Evolutionary conservation across 495 filamentous ascomycete species (phyloP), one percentile per base, ranked within the genome.

Genomic region (Cercophora sp.): DNA sequence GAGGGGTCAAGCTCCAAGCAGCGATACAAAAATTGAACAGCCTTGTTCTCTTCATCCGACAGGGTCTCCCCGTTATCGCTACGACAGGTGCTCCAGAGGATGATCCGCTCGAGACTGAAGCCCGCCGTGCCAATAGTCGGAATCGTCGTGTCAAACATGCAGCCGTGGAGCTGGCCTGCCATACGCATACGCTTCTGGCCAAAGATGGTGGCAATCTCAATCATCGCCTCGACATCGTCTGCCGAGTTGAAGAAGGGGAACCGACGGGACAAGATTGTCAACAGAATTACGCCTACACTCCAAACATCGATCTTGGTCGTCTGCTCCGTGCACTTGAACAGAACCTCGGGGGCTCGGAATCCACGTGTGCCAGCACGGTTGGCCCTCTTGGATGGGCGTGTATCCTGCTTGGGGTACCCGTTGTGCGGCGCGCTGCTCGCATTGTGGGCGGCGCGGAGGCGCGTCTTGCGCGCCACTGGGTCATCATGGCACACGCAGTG

Each of bases 181-280:
- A 77, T 63, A 55, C 85, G 86, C 93, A 98, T 96, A 37, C 82
- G 79, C 57, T 76, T 78, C 13, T 76, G 79, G n/a, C 93, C 93
- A 66, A 96, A 96, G 39, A 97, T 94, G 47, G 89, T 93, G 15
- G 91, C 86, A 56, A 98, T 93, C 66, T 98, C 93, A 50, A 98
- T 89, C 79, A 96, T 86, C 23, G 94, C 93, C 61, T 98, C 93
- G 43, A 98, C 82, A 57, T 98, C 93, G 64, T 98, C 93, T 10
- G 89, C 85, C 31, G 87, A 92, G 71, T 98, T 96, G 78, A 98
- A 98, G 73, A 98, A 98, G 34, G 93, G 93, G 58, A 98, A 98
- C 5, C 93, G 86, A 45, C 83, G 84, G 11, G 88, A 87, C 8
- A 98, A 78, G 39, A 98, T 83, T 1, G 93, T 97, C 10, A 98